These are phyloP conservation scores for Annona cherimola DNA, from an alignment of 164 flowering plant species.

Conservation along the genomic window DNA sequence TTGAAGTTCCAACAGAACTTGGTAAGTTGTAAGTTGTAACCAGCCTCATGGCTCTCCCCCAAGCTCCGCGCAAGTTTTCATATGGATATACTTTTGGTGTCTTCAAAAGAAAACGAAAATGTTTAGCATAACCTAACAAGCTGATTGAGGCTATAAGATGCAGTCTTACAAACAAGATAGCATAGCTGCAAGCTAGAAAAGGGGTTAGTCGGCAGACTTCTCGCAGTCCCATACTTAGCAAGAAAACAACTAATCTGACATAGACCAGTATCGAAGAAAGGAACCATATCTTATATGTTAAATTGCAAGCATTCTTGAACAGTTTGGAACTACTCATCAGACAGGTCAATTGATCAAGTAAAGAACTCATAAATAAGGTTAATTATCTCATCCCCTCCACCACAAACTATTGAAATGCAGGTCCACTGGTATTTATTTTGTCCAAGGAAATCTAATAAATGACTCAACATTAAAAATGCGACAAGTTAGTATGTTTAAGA, in stretches of 20 bases:
- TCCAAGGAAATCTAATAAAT: too few species aligned
- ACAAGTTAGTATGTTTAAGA: too few species aligned
- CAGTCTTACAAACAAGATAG: neutral
- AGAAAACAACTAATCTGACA: neutral
- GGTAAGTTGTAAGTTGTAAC: neutral
- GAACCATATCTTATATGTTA: too few species aligned
- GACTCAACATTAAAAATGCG: too few species aligned
- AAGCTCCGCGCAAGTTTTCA: conserved; percentile 91
- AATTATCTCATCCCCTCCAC: too few species aligned
- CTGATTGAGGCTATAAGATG: neutral
- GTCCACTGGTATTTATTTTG: too few species aligned
- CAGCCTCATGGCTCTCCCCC: conserved; percentile 77
- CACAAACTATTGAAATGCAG: too few species aligned
- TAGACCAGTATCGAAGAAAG: too few species aligned
- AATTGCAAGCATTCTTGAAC: too few species aligned
- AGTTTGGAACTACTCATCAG: too few species aligned
- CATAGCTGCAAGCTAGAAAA: neutral
- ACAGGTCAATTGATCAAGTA: too few species aligned
- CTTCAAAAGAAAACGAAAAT: conserved; percentile 26
- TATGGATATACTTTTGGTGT: conserved; percentile 92
- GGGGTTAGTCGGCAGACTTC: neutral
- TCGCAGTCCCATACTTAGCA: neutral
- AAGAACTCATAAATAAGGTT: too few species aligned
- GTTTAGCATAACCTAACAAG: neutral
- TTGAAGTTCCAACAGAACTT: neutral